These are phyloP conservation scores for Cladorrhinum sp. DNA, from an alignment of 2,329 filamentous ascomycete species.

Conservation along the genomic window DNA sequence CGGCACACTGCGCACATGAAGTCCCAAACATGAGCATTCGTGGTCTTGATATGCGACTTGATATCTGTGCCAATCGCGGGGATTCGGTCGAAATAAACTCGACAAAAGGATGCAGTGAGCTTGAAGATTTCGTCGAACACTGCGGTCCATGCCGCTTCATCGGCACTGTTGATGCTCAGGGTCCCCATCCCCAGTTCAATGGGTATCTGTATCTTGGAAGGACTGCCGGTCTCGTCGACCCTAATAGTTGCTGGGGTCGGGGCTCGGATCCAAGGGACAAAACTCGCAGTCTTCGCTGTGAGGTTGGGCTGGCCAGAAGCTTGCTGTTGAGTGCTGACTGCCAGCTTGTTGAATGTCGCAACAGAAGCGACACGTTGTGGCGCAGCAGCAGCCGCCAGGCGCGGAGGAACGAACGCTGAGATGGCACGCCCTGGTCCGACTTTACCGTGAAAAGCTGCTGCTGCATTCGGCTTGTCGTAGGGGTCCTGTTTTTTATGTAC, in stretches of 20 bases:
- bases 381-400: neutral
- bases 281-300: neutral
- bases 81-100: conserved; percentile 16
- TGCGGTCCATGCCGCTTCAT: neutral
- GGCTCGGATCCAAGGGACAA: neutral
- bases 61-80: conserved; percentile 16
- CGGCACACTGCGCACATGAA: conserved; percentile 37
- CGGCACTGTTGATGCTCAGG: neutral
- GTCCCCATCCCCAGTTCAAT: neutral
- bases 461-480: conserved; percentile 5
- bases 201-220: neutral
- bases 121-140: conserved; percentile 18
- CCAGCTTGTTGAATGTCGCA: neutral
- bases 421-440: neutral
- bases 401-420: neutral
- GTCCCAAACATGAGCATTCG: conserved; percentile 32
- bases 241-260: neutral
- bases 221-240: neutral
- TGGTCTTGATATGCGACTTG: conserved; percentile 19
- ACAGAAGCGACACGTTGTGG: neutral
- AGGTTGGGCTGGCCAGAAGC: neutral
- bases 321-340: neutral
- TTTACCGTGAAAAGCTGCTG: neutral
- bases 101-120: conserved; percentile 29
- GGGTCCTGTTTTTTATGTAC: conserved; percentile 18